Evolutionary conservation across 768 basidiomycete species (phyloP), one percentile per base, ranked within the genome.

Genomic region (Leccinum arenicola): DNA sequence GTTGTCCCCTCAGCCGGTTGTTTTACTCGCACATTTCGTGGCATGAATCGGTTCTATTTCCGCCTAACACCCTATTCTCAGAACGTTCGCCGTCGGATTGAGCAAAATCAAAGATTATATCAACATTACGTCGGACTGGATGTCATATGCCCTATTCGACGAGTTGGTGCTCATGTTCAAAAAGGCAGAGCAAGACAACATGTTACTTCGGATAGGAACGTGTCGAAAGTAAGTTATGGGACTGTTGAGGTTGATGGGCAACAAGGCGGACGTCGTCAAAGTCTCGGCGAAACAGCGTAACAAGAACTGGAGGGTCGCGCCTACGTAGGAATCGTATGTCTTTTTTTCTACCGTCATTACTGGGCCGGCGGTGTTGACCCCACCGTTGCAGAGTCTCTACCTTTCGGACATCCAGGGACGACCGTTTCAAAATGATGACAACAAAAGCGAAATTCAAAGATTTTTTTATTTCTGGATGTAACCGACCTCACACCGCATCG

Each of bases 141-240:
- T 99, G 64, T 98, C 95, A 5, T 67, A 25, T 25, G 97, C 97
- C 10, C 84, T 99, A 59, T 98, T 99, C 70, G 97, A 98, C 76
- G 97, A 99, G 77, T 82, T 99, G 51, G 97, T 98, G 66, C 78
- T 99, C 60, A 99, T 99, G 45, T 77, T 99, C 58, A 3, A 96
- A 40, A 25, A 29, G 27, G 27, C 27, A 29, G 27, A 1, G 27
- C 27, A 29, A 29, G 31, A 88, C 64, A 97, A 99, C 78, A 99
- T 99, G 97, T 78, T 99, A 66, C 80, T 96, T 65, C 80, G 96
- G 65, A 99, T 98, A 67, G 96, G 97, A 35, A 97, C 93, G 1
- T 98, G 97, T 72, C 82, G 97, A 61, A 99, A 98, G 82, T 98
- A 99, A 76, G 97, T 65, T 27, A 98, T 99, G 97, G 97, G 97